Conservation (phyloP, 495 filamentous ascomycete species). For the Trichoderma virens region DNA sequence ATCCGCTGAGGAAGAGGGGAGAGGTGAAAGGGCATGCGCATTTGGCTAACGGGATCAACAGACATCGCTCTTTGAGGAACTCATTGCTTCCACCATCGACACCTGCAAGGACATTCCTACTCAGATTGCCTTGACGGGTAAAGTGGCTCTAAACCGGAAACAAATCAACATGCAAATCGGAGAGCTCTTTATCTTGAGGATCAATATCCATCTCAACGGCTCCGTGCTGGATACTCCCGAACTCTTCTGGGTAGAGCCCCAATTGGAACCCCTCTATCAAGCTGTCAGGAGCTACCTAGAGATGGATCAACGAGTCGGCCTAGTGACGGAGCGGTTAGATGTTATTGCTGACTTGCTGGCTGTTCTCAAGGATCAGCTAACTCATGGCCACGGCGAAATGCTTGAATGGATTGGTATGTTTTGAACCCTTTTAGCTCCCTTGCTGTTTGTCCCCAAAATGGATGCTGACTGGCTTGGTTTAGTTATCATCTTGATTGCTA, state of each 20-base stretch:
- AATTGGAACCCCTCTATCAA: constrained; percentile 90
- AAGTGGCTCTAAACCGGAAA: constrained; percentile 69
- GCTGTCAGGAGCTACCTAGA: constrained; percentile 92
- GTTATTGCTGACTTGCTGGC: constrained; percentile 92
- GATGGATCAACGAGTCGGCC: constrained; percentile 90
- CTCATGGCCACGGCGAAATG: constrained; percentile 91
- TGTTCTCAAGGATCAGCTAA: constrained; percentile 92
- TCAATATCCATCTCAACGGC: constrained; percentile 96
- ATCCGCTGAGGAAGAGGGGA: constrained; percentile 1
- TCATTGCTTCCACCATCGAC: constrained; percentile 87
- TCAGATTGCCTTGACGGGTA: constrained; percentile 84
- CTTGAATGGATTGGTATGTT: constrained; percentile 88
- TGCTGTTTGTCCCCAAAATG: neutral
- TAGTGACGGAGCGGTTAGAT: constrained; percentile 82
- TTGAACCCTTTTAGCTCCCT: neutral
- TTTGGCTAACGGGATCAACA: constrained; percentile 25
- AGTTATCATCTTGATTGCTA: constrained; percentile 94
- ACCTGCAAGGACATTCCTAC: constrained; percentile 82
- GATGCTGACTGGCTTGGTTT: neutral
- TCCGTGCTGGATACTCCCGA: constrained; percentile 95
- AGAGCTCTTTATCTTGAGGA: constrained; percentile 91
- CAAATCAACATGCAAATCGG: constrained; percentile 99
- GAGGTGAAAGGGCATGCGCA: neutral
- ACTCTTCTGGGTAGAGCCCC: constrained; percentile 96
- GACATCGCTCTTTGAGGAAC: constrained; percentile 95